Evolutionary conservation across 2,329 filamentous ascomycete genomes (phyloP).

Genomic region (Ceratocystis cubensis): DNA sequence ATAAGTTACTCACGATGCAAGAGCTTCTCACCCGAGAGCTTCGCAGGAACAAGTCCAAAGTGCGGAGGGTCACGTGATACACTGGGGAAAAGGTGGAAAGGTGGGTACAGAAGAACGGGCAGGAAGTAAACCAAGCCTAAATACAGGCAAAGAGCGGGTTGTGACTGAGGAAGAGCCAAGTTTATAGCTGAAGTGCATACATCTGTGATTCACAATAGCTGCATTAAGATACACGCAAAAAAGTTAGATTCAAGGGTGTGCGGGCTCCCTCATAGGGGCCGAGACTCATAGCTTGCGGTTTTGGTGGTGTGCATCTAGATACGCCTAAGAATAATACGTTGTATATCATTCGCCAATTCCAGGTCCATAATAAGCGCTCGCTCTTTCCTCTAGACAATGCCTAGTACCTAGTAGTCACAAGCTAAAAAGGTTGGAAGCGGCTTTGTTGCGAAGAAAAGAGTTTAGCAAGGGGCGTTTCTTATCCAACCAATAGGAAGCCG

Average conservation of each 20-base stretch:
- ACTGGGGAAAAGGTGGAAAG: neutral
- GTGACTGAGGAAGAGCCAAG: neutral
- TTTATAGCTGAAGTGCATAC: no score
- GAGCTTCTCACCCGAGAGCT: slow-evolving; percentile 2
- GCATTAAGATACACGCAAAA: no score
- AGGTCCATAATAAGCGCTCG: neutral
- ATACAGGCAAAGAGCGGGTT: neutral
- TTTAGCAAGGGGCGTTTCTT: neutral
- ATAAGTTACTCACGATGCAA: neutral
- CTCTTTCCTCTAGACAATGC: neutral
- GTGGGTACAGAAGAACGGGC: slow-evolving; percentile 9
- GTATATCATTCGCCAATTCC: neutral
- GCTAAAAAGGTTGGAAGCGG: neutral
- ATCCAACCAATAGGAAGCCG: neutral
- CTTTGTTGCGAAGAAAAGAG: neutral
- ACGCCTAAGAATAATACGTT: neutral
- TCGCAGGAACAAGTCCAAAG: neutral
- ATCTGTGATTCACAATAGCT: no score
- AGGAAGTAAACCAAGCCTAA: slow-evolving; percentile 10
- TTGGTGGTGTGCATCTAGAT: no score
- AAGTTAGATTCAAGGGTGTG: no score
- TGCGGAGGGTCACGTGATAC: slow-evolving; percentile 14
- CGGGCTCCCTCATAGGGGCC: no score
- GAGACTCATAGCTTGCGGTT: neutral
- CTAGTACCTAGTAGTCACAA: neutral